Percentiles rank a stretch among this genome's conserved stretches.
These are phyloP conservation scores for Claviceps pusilla DNA, from an alignment of 2,329 filamentous ascomycete species.

Conservation along the genomic window DNA sequence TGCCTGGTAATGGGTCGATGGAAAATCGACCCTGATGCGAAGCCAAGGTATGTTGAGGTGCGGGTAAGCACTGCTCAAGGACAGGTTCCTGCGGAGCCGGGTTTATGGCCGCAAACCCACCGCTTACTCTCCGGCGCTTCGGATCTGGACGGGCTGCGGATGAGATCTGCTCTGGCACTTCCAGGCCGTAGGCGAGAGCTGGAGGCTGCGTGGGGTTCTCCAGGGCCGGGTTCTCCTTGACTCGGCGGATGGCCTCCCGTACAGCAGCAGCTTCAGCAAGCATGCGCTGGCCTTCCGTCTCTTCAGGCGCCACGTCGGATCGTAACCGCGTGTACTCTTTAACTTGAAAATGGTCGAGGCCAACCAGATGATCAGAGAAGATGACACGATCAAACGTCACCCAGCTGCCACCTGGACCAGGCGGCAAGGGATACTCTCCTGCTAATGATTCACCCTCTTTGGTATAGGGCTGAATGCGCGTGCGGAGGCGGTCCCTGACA, in stretches of 20 bases:
- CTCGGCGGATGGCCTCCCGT: conserved; percentile 29
- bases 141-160: conserved; percentile 19
- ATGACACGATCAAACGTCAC: conserved; percentile 47
- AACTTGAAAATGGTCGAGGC: conserved; percentile 39
- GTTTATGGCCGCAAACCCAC: conserved; percentile 19
- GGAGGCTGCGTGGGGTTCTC: conserved; percentile 27
- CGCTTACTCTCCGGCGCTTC: conserved; percentile 35
- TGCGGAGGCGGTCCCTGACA: conserved; percentile 43
- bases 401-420: conserved; percentile 48
- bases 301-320: conserved; percentile 19
- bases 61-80: conserved; percentile 5
- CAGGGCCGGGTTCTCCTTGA: conserved; percentile 26
- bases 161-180: conserved; percentile 29
- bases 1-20: conserved; percentile 33
- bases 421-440: conserved; percentile 33
- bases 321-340: conserved; percentile 49
- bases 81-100: conserved; percentile 10
- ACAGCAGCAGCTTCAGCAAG: conserved; percentile 28
- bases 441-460: conserved; percentile 32
- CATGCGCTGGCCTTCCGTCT: conserved; percentile 23
- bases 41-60: conserved; percentile 11
- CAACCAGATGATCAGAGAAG: conserved; percentile 41
- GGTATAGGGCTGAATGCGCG: conserved; percentile 37
- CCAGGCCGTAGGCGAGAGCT: conserved; percentile 35
- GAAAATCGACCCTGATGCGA: conserved; percentile 9